These are phyloP conservation scores for Noccaea bulbosa DNA, from an alignment of 345 rosid species.

Conservation along the genomic window DNA sequence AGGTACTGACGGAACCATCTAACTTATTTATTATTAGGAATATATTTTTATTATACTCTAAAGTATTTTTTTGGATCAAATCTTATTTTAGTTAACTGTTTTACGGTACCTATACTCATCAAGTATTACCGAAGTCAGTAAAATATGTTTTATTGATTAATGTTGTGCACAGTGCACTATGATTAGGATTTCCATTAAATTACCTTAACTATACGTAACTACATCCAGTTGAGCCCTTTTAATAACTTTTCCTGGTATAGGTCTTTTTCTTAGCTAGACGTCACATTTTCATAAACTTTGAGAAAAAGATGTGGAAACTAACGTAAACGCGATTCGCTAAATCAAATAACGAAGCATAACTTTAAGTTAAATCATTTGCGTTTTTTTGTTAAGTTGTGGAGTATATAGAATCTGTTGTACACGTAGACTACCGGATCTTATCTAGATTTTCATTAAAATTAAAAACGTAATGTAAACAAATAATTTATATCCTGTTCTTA, in stretches of 20 bases:
- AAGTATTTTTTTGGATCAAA: not conserved
- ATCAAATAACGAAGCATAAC: not conserved
- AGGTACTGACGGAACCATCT: conserved; percentile 47
- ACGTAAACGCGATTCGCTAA: not conserved
- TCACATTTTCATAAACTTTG: conserved; percentile 14
- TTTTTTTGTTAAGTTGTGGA: not conserved
- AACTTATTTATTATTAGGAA: conserved; percentile 5
- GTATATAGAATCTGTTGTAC: not conserved
- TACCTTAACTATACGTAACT: conserved; percentile 34
- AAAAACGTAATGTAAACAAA: not conserved
- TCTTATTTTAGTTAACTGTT: not conserved
- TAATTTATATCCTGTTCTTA: not conserved
- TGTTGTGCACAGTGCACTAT: conserved; percentile 22
- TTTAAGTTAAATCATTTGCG: not conserved
- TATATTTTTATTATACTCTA: not conserved
- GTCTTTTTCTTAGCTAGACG: conserved; percentile 35
- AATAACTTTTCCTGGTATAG: conserved; percentile 15
- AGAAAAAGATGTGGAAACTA: conserved; percentile 1
- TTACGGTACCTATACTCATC: not conserved
- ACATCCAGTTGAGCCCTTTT: not conserved
- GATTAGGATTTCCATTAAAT: conserved; percentile 18
- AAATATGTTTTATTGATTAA: not conserved
- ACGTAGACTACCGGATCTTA: not conserved
- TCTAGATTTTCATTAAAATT: no score
- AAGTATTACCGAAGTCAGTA: not conserved